A percentile compares a stretch with the other conserved stretches of the same genome.
Conservation (phyloP, 805 yeast genomes). For the Komagataella ulmi region DNA sequence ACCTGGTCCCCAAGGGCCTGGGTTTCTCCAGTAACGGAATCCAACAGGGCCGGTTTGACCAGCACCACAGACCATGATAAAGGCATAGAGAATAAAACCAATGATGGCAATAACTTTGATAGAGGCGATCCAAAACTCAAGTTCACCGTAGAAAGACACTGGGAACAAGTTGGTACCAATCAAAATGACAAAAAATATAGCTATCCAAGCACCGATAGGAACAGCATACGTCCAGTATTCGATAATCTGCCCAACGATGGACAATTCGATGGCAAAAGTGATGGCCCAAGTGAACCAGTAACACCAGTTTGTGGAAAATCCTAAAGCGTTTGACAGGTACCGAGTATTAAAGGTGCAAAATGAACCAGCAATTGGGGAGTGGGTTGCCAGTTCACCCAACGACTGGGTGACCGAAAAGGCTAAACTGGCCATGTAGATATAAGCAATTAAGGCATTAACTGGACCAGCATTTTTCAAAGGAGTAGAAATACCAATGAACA, state of each 20-base stretch:
- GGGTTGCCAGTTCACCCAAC: constrained; percentile 73
- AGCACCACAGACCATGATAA: constrained; percentile 67
- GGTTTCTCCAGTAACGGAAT: constrained; percentile 70
- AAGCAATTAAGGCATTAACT: constrained; percentile 50
- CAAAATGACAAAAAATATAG: constrained; percentile 47
- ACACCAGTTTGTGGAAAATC: constrained; percentile 59
- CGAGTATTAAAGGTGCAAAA: constrained; percentile 58
- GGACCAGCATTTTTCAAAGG: constrained; percentile 53
- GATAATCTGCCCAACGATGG: constrained; percentile 55
- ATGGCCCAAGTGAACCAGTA: constrained; percentile 74
- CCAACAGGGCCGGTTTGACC: constrained; percentile 59
- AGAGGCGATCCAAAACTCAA: constrained; percentile 63
- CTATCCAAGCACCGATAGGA: constrained; percentile 61
- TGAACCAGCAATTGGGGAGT: constrained; percentile 54
- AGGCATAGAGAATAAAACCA: constrained; percentile 56
- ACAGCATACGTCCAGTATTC: constrained; percentile 57
- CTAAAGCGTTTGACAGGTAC: constrained; percentile 55
- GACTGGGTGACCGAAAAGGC: constrained; percentile 58
- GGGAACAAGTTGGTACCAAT: constrained; percentile 47
- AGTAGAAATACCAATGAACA: constrained; percentile 49
- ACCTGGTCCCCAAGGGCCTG: constrained; percentile 70
- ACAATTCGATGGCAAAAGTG: constrained; percentile 61
- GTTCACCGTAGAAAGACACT: constrained; percentile 58
- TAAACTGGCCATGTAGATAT: constrained; percentile 50
- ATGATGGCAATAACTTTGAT: constrained; percentile 54